These are phyloP conservation scores for Populus simonii DNA, from an alignment of 345 rosid genomes.

Conservation along the genomic window DNA sequence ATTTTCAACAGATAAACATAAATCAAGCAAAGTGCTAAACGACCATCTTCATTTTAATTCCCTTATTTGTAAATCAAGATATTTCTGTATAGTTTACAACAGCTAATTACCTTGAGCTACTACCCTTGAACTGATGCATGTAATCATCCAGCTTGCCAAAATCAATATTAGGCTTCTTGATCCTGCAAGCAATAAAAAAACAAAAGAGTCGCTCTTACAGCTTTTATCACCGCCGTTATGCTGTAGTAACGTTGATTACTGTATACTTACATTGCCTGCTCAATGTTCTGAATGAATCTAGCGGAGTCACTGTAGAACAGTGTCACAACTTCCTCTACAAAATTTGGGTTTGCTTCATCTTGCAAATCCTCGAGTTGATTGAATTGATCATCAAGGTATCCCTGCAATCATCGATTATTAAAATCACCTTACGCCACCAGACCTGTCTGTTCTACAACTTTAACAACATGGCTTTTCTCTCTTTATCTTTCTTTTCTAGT, in stretches of 20 bases:
- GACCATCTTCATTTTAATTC: neutral
- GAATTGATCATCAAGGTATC: constrained; percentile 70
- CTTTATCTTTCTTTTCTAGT: neutral
- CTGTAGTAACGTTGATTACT: neutral
- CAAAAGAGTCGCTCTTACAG: neutral
- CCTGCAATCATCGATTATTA: constrained; percentile 32
- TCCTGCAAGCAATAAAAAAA: constrained; percentile 13
- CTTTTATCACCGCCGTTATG: neutral
- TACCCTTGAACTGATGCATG: constrained; percentile 48
- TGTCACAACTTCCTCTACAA: constrained; percentile 61
- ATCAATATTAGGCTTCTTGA: constrained; percentile 22
- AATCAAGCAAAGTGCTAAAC: neutral
- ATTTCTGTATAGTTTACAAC: too few relatives aligned
- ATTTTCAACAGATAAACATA: neutral
- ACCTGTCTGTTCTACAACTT: too few relatives aligned
- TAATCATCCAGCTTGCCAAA: constrained; percentile 37
- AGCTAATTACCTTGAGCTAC: constrained; percentile 43
- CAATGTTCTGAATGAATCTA: constrained; percentile 54
- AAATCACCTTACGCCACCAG: neutral
- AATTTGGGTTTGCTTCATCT: constrained; percentile 68
- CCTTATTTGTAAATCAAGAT: neutral
- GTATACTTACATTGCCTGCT: constrained; percentile 53
- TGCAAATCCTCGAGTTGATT: constrained; percentile 65
- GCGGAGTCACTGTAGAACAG: constrained; percentile 54
- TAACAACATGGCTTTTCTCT: neutral